Evolutionary conservation across 2,329 filamentous ascomycete genomes (phyloP).

Genomic region (Alternaria arbusti): DNA sequence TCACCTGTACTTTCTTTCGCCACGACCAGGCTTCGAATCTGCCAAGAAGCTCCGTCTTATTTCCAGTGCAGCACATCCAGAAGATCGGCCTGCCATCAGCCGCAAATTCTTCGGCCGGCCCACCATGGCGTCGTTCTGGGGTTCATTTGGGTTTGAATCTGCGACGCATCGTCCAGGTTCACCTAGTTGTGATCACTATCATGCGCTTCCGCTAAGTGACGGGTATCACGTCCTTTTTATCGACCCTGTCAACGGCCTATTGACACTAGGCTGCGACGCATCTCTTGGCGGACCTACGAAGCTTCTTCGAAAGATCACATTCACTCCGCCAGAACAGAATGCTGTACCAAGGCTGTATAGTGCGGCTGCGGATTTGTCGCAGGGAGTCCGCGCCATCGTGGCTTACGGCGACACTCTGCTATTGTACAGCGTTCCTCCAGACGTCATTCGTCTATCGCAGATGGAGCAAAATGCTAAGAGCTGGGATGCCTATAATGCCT

Average conservation of each 20-base stretch:
- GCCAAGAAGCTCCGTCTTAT: conserved; percentile 66
- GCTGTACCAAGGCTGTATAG: conserved; percentile 61
- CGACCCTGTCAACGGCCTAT: conserved; percentile 61
- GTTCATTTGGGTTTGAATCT: conserved; percentile 30
- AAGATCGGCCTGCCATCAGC: conserved; percentile 35
- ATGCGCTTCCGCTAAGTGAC: conserved; percentile 69
- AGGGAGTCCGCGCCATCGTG: conserved; percentile 65
- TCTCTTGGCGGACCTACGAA: conserved; percentile 63
- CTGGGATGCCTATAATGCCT: conserved; percentile 21
- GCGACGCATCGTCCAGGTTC: conserved; percentile 6
- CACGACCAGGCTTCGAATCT: conserved; percentile 58
- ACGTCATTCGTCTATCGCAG: conserved; percentile 49
- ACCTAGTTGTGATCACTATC: conserved; percentile 63
- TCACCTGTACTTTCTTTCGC: conserved; percentile 66
- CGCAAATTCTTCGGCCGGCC: conserved; percentile 27
- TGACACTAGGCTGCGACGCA: conserved; percentile 68
- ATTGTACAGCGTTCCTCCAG: conserved; percentile 66
- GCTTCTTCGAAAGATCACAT: conserved; percentile 65
- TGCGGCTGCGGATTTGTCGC: conserved; percentile 61
- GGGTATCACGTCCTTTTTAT: conserved; percentile 70
- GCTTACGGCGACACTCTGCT: conserved; percentile 62
- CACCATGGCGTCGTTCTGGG: conserved; percentile 27
- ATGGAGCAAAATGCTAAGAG: conserved; percentile 32
- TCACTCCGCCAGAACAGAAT: conserved; percentile 50
- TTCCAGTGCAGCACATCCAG: conserved; percentile 62